These are phyloP conservation scores for Pyrenophora graminea DNA, from an alignment of 2,329 filamentous ascomycete genomes.

Conservation along the genomic window DNA sequence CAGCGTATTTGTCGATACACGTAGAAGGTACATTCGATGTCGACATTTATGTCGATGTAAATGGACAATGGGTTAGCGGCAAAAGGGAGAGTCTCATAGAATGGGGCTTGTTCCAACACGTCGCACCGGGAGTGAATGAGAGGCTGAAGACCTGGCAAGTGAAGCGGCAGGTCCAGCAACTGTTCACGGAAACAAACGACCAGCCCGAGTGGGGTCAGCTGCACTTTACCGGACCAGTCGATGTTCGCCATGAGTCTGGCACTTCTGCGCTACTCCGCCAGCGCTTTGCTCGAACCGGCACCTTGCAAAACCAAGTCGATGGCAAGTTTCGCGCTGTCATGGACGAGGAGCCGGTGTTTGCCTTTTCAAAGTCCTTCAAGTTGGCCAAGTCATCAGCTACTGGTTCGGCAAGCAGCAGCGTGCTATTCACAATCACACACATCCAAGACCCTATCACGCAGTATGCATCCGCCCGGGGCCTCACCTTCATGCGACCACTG, in stretches of 20 bases:
- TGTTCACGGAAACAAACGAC: conserved; percentile 74
- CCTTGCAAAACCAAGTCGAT: conserved; percentile 69
- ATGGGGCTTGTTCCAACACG: conserved; percentile 64
- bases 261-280: conserved; percentile 68
- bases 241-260: conserved; percentile 71
- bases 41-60: conserved; percentile 54
- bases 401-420: conserved; percentile 46
- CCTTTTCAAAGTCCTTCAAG: conserved; percentile 59
- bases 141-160: conserved; percentile 70
- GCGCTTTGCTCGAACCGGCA: conserved; percentile 69
- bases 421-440: conserved; percentile 76
- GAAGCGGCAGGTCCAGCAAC: conserved; percentile 62
- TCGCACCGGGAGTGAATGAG: conserved; percentile 43
- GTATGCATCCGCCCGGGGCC: conserved; percentile 73
- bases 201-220: conserved; percentile 83
- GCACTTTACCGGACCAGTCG: conserved; percentile 72
- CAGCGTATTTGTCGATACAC: conserved; percentile 73
- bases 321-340: conserved; percentile 69
- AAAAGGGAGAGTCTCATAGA: conserved; percentile 69
- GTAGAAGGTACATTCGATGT: conserved; percentile 66
- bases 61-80: conserved; percentile 78
- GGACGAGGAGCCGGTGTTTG: conserved; percentile 81
- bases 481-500: conserved; percentile 77
- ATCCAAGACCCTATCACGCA: conserved; percentile 80
- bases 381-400: conserved; percentile 24